phyloP scores from a whole-genome alignment of 495 filamentous ascomycete genomes.

The Hypoxylon rickii region DNA sequence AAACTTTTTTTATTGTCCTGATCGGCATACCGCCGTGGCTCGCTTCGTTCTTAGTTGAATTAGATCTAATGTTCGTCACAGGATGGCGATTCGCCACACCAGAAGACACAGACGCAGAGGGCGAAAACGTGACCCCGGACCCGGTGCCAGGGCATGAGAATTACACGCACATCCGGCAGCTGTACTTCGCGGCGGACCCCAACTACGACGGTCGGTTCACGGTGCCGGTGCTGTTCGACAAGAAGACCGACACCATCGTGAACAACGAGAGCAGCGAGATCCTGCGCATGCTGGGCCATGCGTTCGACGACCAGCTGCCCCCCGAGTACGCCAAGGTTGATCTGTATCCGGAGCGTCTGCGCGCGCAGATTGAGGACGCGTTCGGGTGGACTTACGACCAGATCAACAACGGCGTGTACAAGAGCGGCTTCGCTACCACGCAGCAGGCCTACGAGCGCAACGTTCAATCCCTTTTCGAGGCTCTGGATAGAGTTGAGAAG shows the following conservation, averaged over 20 bases:
- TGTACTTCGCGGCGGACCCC: slow-evolving; percentile 73
- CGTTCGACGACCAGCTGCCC: slow-evolving; percentile 72
- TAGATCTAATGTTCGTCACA: slow-evolving; percentile 21
- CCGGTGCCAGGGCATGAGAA: slow-evolving; percentile 66
- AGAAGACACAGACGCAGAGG: slow-evolving; percentile 62
- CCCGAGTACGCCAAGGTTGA: slow-evolving; percentile 58
- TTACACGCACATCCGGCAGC: slow-evolving; percentile 59
- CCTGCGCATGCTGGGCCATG: slow-evolving; percentile 68
- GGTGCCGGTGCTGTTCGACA: slow-evolving; percentile 79
- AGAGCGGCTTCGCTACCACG: slow-evolving; percentile 56
- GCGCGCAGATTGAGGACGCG: slow-evolving; percentile 68
- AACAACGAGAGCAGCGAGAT: slow-evolving; percentile 86
- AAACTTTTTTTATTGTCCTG: not conserved
- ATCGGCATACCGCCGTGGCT: too few relatives aligned
- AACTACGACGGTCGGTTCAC: slow-evolving; percentile 74
- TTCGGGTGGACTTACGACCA: slow-evolving; percentile 79
- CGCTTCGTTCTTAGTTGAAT: not conserved
- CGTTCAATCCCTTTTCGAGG: slow-evolving; percentile 68
- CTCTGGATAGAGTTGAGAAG: slow-evolving; percentile 71
- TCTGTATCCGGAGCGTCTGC: slow-evolving; percentile 65
- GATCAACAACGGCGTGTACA: slow-evolving; percentile 56
- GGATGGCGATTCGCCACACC: slow-evolving; percentile 82
- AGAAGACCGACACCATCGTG: slow-evolving; percentile 70
- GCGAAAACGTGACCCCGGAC: slow-evolving; percentile 56
- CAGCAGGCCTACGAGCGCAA: slow-evolving; percentile 78